These are phyloP conservation scores for Stephania yunnanensis DNA, from an alignment of 164 flowering plant species.

Conservation along the genomic window DNA sequence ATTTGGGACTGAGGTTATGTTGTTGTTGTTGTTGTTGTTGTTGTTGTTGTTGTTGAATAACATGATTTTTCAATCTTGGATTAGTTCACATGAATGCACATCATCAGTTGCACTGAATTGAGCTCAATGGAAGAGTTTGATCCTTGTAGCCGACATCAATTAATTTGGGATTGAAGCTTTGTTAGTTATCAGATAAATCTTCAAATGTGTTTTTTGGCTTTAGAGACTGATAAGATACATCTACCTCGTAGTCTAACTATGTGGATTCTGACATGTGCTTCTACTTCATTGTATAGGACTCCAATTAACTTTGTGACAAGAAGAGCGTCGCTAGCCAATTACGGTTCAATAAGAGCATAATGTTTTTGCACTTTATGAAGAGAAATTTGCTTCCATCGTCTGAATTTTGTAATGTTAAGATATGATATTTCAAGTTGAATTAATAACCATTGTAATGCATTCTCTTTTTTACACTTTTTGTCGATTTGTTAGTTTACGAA, in stretches of 20 bases:
- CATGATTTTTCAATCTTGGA: background rate
- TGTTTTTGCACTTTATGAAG: background rate
- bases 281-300: slow-evolving; percentile 41
- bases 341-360: background rate
- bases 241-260: background rate
- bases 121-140: too few species aligned
- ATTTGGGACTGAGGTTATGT: too few species aligned
- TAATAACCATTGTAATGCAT: background rate
- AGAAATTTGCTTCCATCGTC: background rate
- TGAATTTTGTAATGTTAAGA: slow-evolving; percentile 1
- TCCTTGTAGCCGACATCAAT: too few species aligned
- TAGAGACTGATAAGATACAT: background rate
- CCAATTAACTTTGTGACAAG: slow-evolving; percentile 47
- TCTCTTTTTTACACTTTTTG: background rate
- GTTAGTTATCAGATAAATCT: background rate
- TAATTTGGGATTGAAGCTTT: too few species aligned
- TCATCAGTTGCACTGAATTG: too few species aligned
- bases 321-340: slow-evolving; percentile 16
- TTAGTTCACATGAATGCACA: background rate
- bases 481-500: background rate
- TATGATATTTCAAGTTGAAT: slow-evolving; percentile 1
- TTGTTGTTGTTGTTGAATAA: too few species aligned
- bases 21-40: too few species aligned
- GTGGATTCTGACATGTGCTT: slow-evolving; percentile 27
- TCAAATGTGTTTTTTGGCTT: background rate